Evolutionary conservation across 2,329 filamentous ascomycete species (phyloP), one percentile per base, ranked within the genome.

Genomic region (Madurella fahalii): DNA sequence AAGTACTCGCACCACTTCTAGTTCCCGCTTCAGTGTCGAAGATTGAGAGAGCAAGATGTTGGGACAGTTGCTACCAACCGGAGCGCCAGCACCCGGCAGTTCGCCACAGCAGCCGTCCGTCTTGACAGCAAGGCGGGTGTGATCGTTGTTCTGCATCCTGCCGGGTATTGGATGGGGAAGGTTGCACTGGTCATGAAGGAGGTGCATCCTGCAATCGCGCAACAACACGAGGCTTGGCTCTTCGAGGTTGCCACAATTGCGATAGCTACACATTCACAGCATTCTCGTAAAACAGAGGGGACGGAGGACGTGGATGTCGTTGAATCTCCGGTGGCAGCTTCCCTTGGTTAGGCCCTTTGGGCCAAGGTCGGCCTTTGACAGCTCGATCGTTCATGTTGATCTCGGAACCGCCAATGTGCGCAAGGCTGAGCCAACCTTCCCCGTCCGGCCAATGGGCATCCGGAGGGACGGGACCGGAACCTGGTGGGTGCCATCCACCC

Each of bases 51-150:
- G 15, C 34, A 16, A 12, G 34, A 15, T 37, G 34, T 37, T 37
- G 34, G 34, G 4, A 5, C 34, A 15, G 13, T 2, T 37, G 9
- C 34, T 37, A 16, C 45, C 41, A 4, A 45, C 25, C 16, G 25
- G 47, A 43, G 34, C 13, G 9, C 16, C n/a, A 16, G n/a, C 11
- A 45, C 31, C 31, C 40, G 37, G 46, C 30, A 51, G 2, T 32
- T 47, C 15, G 49, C 54, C 49, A 30, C 53, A 48, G 51, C 53
- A 48, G 47, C 50, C 16, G 45, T 8, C 49, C 54, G 34, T 46
- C 41, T 20, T 18, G 18, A 20, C 2, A 13, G 18, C 2, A 39
- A 16, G 31, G 30, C 44, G 47, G 47, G 52, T 42, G 42, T 54
- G 52, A 50, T 50, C 9, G 43, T 7, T 7, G 31, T 31, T 25